Evolutionary conservation across 352 stramenopile genomes (phyloP), one percentile per base, ranked within the genome.

Genomic region (Globisporangium canariense): DNA sequence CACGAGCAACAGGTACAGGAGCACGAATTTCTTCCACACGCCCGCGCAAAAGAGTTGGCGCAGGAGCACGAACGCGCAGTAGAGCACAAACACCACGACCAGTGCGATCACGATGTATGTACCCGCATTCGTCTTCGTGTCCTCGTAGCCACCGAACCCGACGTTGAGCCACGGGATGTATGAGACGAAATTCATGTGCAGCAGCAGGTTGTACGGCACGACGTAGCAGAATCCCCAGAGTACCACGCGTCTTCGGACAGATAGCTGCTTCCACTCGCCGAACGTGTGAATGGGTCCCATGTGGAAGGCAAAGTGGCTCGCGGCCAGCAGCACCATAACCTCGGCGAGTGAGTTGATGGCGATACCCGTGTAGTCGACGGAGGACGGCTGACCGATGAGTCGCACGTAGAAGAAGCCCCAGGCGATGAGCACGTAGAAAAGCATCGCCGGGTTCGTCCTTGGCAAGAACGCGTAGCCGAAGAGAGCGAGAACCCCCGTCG

Each of bases 361-460:
- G 49, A 90, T 85, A 20, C 34, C 56, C 11, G 59, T 61, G 61
- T 94, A 94, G 68, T 94, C 68, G 36, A 86, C 69, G 55, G 76
- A 82, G 14, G 69, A 65, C 4, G 86, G 77, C 52, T 91, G 80
- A 1, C 80, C 83, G 22, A 92, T 69, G 20, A 93, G 46, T 5
- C 77, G 70, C 53, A 88, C 80, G 65, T 92, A 94, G 58, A 91
- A 79, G 58, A 90, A 91, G 13, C 83, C 86, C 75, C 77, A 94
- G 13, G 59, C 60, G 3, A 91, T 71, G 9, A 92, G 66, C 40
- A 64, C 45, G 30, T 81, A 75, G 66, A 83, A 92, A 40, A 93
- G 75, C 51, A 81, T 66, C 20, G 49, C 54, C 2, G 76, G 53
- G 16, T 74, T 78, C 11, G 71, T 73, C 9, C 61, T 64, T 2